These are phyloP conservation scores for Astrocystis sublimbata DNA, from an alignment of 495 filamentous ascomycete species.

Conservation along the genomic window DNA sequence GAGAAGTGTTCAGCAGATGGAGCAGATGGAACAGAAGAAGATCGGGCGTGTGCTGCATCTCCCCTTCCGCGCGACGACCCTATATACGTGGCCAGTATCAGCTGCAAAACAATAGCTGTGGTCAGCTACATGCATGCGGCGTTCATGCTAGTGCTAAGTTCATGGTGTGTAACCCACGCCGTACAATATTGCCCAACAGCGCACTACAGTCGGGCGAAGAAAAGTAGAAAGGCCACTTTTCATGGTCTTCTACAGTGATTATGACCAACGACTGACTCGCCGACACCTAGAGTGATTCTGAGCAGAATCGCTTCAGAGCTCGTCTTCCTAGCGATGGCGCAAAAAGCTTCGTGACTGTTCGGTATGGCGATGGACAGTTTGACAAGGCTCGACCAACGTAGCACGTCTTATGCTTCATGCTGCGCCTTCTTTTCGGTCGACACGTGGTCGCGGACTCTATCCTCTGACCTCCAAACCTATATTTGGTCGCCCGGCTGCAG, in stretches of 20 bases:
- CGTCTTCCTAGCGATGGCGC: background rate
- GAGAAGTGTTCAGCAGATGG: background rate
- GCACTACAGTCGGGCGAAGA: background rate
- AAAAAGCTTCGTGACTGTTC: constrained; percentile 2
- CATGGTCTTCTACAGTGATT: no score
- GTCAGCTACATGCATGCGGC: background rate
- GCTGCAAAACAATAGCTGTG: background rate
- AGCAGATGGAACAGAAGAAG: no score
- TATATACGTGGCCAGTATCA: background rate
- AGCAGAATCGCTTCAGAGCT: no score
- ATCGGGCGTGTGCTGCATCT: background rate
- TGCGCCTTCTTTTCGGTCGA: background rate
- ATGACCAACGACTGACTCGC: no score
- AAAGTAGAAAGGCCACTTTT: background rate
- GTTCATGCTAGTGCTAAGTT: background rate
- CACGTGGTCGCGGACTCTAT: background rate
- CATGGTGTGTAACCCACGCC: background rate
- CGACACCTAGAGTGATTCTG: no score
- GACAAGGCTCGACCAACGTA: background rate
- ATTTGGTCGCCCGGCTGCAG: constrained; percentile 1
- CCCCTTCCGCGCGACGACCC: no score
- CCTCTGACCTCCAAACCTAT: background rate
- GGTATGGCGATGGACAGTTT: background rate
- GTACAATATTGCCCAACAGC: background rate
- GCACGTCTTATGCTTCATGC: background rate